phyloP scores from a whole-genome alignment of 2,329 filamentous ascomycete genomes.

The Xylariaceae sp. region DNA sequence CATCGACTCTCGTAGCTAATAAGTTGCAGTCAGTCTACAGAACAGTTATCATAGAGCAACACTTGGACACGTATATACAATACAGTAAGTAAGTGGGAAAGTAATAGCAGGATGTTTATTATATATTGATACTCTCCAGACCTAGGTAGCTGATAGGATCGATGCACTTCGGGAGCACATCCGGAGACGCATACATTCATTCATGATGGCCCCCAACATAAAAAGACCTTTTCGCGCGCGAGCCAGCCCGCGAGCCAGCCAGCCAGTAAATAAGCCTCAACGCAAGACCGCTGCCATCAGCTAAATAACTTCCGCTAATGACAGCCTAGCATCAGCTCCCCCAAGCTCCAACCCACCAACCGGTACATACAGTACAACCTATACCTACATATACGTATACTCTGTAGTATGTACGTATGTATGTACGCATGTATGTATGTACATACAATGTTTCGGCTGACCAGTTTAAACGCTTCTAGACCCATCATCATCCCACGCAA shows the following conservation, averaged over 20 bases:
- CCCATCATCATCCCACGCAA: conserved; percentile 24
- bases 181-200: conserved; percentile 23
- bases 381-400: no score
- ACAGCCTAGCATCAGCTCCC: conserved; percentile 28
- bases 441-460: conserved; percentile 29
- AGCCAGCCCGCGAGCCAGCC: conserved; percentile 8
- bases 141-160: conserved; percentile 19
- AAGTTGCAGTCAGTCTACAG: conserved; percentile 17
- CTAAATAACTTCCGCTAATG: conserved; percentile 22
- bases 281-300: conserved; percentile 12
- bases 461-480: conserved; percentile 26
- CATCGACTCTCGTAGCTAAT: not conserved
- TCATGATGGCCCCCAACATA: conserved; percentile 16
- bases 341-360: conserved; percentile 22
- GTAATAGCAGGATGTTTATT: conserved; percentile 12
- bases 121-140: conserved; percentile 9
- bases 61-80: no score
- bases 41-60: conserved; percentile 3
- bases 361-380: no score
- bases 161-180: conserved; percentile 12
- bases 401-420: conserved; percentile 10
- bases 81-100: conserved; percentile 20
- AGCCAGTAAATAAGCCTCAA: conserved; percentile 17
- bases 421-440: conserved; percentile 6
- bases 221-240: conserved; percentile 6